Base-by-base conservation (phyloP, 805 yeast genomes). In the Lachancea thermotolerans region DNA sequence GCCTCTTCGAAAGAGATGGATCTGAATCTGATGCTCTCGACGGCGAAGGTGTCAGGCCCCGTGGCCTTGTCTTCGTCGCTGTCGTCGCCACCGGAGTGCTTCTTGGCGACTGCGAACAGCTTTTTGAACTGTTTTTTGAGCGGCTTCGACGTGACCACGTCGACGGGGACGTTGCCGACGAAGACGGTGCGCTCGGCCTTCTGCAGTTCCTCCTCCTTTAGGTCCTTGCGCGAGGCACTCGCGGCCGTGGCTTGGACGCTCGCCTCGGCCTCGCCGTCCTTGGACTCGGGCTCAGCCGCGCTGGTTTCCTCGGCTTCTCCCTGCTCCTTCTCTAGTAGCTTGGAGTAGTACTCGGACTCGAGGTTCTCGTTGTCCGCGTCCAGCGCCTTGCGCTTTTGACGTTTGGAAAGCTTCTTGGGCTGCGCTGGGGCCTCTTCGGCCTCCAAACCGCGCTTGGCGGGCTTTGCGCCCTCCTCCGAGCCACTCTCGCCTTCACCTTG, bases 1-100 rank as follows among this genome's bases (percentile, higher is more conserved):
- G 85, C 81, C 59, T 89, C 95, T 45, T 83, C 80, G 52, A 90
- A 87, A 2, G 96, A 86, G 53, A 93, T 83, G 2, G 97, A 89
- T 67, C 99, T 77, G 71, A 89, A 93, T 64, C 99, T 75, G 41
- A 89, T 73, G 10, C 96, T 85, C 39, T 79, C 82, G 41, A 91
- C 70, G 17, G 46, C 46, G 40, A 69, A 69, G 45, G 47, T 31
- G n/a, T 47, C 44, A 12, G 41, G 42, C n/a, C 51, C 49, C 4
- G 45, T 45, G 10, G 44, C 44, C 17, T 52, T 48, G 3, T 45
- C 44, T 21, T 50, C 50, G 10, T 38, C 41, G 9, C 39, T 44
- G 10, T 45, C 50, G 6, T 48, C 50, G 38, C 41, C 30, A 7
- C 25, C 25, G 25, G 25, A 21, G 25, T 21, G 25, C 11, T 15